Evolutionary conservation across 306 rosid species (phyloP), one percentile per base, ranked within the genome.

Genomic region (Inga leiocalycina): DNA sequence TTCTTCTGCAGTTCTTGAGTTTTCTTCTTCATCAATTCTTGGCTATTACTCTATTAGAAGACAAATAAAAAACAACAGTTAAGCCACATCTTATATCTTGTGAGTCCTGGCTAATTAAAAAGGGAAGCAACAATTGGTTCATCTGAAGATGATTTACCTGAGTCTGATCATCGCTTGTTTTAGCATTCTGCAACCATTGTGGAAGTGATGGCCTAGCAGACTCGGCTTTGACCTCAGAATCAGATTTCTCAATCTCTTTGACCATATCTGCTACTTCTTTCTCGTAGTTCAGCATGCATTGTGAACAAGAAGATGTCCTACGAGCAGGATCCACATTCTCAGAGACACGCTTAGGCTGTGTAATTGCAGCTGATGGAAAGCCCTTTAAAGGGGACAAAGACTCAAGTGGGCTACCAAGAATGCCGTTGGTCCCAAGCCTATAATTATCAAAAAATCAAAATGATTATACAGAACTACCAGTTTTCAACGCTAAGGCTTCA

Each of bases 161-260:
- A 24, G 88, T 73, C 84, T 88, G 93, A 84, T 92, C 88, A 15
- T 78, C 89, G 11, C 41, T 83, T 67, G 88, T 71, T 83, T 88
- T 93, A 30, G 94, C 98, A 80, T 85, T 89, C 88, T 92, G 98
- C 86, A 97, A 81, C 99, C 99, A 97, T 73, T 79, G 98, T 8
- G 99, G 99, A 52, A 97, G 92, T 22, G 90, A 16, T 0, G 88
- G 87, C 68, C 81, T 82, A 30, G 87, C 71, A 51, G 86, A 84
- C 83, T 92, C 97, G 10, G 89, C 66, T 87, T 89, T 88, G 24
- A 77, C 74, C 48, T 87, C 92, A 27, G 87, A 62, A 78, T 91
- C 89, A 37, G 92, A 85, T 68, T 87, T 91, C 84, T 88, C 97
- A 19, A 81, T 86, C 61, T 97, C 98, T 80, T 82, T 88, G 35